Evolutionary conservation across 805 yeast species (phyloP), one percentile per base, ranked within the genome.

Genomic region (Komagataella kurtzmanii): DNA sequence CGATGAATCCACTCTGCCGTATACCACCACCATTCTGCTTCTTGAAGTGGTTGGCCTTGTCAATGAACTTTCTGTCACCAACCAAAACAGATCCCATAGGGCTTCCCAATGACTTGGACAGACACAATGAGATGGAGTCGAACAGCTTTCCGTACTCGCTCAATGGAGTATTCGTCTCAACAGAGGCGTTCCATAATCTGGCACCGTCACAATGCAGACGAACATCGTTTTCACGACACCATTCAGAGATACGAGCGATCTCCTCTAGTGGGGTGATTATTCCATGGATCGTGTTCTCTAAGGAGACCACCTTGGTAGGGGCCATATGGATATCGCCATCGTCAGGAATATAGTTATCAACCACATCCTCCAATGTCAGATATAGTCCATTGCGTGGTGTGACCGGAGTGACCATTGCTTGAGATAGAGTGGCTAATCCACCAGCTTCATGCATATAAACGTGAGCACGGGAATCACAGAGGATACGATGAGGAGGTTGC

Each of bases 1-100:
- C 72, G 59, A 90, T 73, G 67, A 87, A 68, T 52, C 97, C 97
- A 44, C 85, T 74, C 69, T 90, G 97, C 64, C 97, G 76, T 49
- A 90, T 80, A 56, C 97, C 97, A 58, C 97, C 97, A 62, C 97
- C 97, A 57, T 80, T 79, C 69, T 90, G 97, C 61, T 90, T 90
- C 58, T 86, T 84, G 71, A 89, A 85, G 68, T 89, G 95, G 63
- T 81, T 83, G 46, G 93, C 88, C 61, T 79, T 81, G 58, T 72
- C 68, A 55, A 88, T 82, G 58, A 81, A 74, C 50, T 70, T 68
- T 45, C 63, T 60, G 48, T 71, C 68, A 45, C 96, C 93, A 45
- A 88, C 96, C 47, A 90, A 72, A 4, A 89, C 79, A 14, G 95
- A 84, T 6, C 97, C 97, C 60, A 90, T 81, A 53, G 97, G 97